phyloP scores from a whole-genome alignment of 208 protist species.

The Leishmania martiniquensis region DNA sequence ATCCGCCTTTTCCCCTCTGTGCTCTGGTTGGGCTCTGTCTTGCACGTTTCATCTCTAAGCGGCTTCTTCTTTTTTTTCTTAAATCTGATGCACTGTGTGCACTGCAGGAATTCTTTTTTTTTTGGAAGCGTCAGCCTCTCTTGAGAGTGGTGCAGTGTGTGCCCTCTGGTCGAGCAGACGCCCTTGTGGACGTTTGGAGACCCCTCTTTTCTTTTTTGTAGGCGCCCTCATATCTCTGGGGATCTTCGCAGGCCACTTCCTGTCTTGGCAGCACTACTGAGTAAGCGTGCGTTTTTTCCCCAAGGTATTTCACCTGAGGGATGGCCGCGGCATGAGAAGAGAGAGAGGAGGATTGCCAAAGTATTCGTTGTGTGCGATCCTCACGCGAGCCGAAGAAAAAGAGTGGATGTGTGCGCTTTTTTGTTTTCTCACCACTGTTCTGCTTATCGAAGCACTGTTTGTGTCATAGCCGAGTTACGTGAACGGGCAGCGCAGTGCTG shows the following conservation, averaged over 20 bases:
- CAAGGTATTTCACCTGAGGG: no score
- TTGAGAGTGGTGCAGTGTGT: not conserved
- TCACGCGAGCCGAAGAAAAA: not conserved
- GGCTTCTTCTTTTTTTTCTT: not conserved
- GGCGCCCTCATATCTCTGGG: no score
- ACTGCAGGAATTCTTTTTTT: not conserved
- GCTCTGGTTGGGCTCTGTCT: not conserved
- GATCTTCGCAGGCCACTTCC: no score
- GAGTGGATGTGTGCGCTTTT: not conserved
- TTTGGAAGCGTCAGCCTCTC: not conserved
- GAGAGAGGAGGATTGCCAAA: not conserved
- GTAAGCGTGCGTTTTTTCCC: no score
- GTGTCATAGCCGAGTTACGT: not conserved
- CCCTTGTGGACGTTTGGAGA: not conserved
- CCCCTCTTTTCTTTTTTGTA: not conserved
- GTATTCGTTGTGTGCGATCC: not conserved
- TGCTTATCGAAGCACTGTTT: not conserved
- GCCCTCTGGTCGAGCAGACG: not conserved
- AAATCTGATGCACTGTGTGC: not conserved
- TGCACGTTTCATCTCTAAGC: not conserved
- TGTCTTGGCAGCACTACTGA: no score
- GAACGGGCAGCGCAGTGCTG: not conserved
- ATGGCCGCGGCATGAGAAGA: no score
- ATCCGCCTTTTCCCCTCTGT: not conserved
- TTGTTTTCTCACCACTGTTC: not conserved